Evolutionary conservation across 2,329 filamentous ascomycete species (phyloP).

Genomic region (Teratosphaeria gauchensis): DNA sequence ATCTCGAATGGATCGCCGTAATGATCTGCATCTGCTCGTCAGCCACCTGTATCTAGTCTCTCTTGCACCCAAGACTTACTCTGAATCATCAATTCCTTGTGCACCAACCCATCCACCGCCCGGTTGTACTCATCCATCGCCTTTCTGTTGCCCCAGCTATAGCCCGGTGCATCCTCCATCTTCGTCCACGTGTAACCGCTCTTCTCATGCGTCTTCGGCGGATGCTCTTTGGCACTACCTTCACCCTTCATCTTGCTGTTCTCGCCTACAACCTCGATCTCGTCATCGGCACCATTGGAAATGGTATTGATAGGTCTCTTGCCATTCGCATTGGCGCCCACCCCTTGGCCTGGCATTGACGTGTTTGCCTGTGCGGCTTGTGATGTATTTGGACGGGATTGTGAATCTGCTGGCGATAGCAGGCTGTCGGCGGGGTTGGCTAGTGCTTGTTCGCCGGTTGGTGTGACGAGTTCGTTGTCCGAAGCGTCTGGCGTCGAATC

Average conservation of each 20-base stretch:
- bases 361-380: neutral
- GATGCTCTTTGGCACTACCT: constrained; percentile 7
- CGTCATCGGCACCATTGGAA: constrained; percentile 19
- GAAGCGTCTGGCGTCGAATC: constrained; percentile 34
- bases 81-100: constrained; percentile 34
- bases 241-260: constrained; percentile 12
- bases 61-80: constrained; percentile 15
- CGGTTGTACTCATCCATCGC: constrained; percentile 46
- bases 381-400: neutral
- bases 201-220: constrained; percentile 18
- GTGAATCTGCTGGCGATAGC: neutral
- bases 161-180: constrained; percentile 37
- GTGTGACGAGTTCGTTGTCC: constrained; percentile 20
- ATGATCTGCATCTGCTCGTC: constrained; percentile 11
- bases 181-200: constrained; percentile 26
- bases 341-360: neutral
- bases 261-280: constrained; percentile 1
- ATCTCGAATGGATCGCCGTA: constrained; percentile 28
- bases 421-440: constrained; percentile 44
- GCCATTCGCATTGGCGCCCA: constrained; percentile 27
- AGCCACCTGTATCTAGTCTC: neutral
- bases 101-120: constrained; percentile 40
- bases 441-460: constrained; percentile 30
- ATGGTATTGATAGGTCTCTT: constrained; percentile 28
- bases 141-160: constrained; percentile 47